Evolutionary conservation across 2,329 filamentous ascomycete species (phyloP), one percentile per base, ranked within the genome.

Genomic region (Macrophomina tecta): DNA sequence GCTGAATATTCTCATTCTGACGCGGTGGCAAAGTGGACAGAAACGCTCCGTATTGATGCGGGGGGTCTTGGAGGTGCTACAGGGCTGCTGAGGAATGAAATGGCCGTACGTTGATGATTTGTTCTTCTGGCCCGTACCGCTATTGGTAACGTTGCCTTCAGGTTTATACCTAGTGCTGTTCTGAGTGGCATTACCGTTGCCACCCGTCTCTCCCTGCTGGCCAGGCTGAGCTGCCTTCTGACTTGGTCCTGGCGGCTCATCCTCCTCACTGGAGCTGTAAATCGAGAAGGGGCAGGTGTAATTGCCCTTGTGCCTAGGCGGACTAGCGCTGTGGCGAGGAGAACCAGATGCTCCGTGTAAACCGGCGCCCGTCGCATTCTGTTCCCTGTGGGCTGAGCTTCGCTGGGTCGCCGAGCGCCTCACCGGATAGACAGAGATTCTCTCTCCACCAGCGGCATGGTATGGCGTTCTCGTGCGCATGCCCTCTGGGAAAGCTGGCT

Each of bases 401-500:
- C 85, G 82, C 65, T 83, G 82, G 70, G 84, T 88, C 11, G 83
- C 77, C 64, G 86, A 86, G 52, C 85, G 82, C 52, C 81, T 80
- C 8, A 88, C 79, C 67, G 79, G 82, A 46, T 82, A 82, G 71
- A 88, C 81, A 65, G 85, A 84, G 0, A 84, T 88, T 70, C 81
- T 85, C 73, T 89, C 87, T 40, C 87, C 86, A 36, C 80, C 75
- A 4, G 80, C 81, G 14, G 84, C 74, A 32, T 70, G 82, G 73
- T 89, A 89, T 52, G 82, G 83, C 28, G 84, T 85, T 56, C 86
- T 82, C 6, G 79, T 76, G 48, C 87, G 82, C 51, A 45, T 68
- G 30, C 79, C 81, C 71, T 81, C 86, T 58, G 76, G 80, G 73
- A 75, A 86, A 70, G 70, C 81, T 68, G 74, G 74, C 56, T 80